A percentile compares a stretch with the other conserved stretches of the same genome.
phyloP scores from a whole-genome alignment of 2,329 filamentous ascomycete genomes.

The Huntiella savannae region DNA sequence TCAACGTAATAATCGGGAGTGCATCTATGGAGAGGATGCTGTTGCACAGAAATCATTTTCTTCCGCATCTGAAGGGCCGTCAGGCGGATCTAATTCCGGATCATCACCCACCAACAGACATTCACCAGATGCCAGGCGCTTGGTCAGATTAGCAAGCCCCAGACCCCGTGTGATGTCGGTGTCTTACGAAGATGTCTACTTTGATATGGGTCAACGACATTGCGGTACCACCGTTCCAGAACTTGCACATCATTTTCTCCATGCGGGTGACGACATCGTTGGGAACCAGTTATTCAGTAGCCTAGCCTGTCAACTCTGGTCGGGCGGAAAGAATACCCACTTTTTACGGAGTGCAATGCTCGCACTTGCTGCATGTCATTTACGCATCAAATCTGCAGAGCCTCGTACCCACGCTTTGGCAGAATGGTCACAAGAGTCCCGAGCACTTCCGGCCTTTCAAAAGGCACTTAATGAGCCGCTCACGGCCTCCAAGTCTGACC shows the following conservation, averaged over 20 bases:
- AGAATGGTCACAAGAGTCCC: constrained; percentile 14
- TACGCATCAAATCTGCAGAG: constrained; percentile 12
- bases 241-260: constrained; percentile 8
- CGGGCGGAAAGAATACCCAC: constrained; percentile 7
- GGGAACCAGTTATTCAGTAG: constrained; percentile 10
- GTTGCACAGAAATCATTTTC: not conserved
- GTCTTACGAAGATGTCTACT: constrained; percentile 7
- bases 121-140: not conserved
- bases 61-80: not conserved
- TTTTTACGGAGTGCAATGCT: constrained; percentile 14
- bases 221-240: constrained; percentile 7
- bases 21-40: constrained; percentile 7
- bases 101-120: not conserved
- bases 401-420: constrained; percentile 11
- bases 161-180: constrained; percentile 6
- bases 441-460: constrained; percentile 14
- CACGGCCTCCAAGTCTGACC: constrained; percentile 13
- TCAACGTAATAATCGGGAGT: constrained; percentile 12
- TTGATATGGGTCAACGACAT: constrained; percentile 6
- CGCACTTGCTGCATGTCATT: constrained; percentile 14
- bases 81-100: not conserved
- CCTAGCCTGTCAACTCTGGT: constrained; percentile 11
- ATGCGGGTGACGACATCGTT: constrained; percentile 12
- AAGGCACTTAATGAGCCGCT: constrained; percentile 13
- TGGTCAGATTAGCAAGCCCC: not conserved